Evolutionary conservation across 2,329 filamentous ascomycete species (phyloP).

Genomic region (Aulographum hederae): DNA sequence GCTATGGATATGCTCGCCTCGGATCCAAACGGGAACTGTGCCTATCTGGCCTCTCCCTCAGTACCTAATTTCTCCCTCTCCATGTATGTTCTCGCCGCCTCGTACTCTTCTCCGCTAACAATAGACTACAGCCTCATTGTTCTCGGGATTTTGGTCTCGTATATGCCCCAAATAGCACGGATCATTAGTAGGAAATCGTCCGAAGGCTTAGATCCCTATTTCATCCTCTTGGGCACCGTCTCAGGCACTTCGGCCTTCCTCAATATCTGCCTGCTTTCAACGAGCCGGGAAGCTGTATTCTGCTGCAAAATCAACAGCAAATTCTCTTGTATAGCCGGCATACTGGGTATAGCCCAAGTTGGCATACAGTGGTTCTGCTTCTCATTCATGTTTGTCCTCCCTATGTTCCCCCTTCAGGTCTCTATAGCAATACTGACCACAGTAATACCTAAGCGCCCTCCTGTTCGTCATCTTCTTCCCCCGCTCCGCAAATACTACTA

Average conservation of each 20-base stretch:
- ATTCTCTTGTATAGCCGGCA: conserved; percentile 67
- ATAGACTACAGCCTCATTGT: conserved; percentile 44
- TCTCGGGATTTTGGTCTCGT: conserved; percentile 76
- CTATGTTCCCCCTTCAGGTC: neutral
- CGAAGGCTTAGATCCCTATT: conserved; percentile 89
- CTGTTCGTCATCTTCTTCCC: conserved; percentile 92
- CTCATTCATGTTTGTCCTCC: conserved; percentile 58
- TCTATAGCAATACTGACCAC: conserved; percentile 1
- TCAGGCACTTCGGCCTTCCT: conserved; percentile 77
- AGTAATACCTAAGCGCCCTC: conserved; percentile 56
- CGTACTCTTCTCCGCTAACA: neutral
- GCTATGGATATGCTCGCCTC: too few species aligned
- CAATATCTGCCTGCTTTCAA: conserved; percentile 79
- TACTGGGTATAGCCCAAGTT: conserved; percentile 81
- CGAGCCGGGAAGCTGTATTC: conserved; percentile 61
- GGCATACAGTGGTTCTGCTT: conserved; percentile 88
- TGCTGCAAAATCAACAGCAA: conserved; percentile 72
- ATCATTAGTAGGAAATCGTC: conserved; percentile 75
- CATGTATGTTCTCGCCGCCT: conserved; percentile 22
- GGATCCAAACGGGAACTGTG: too few species aligned
- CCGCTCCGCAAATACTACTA: conserved; percentile 10
- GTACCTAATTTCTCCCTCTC: conserved; percentile 37
- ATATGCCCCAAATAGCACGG: conserved; percentile 84
- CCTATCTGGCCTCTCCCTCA: too few species aligned
- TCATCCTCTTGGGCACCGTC: conserved; percentile 82